phyloP scores from a whole-genome alignment of 2,329 filamentous ascomycete species.

The Blastomyces parvus region DNA sequence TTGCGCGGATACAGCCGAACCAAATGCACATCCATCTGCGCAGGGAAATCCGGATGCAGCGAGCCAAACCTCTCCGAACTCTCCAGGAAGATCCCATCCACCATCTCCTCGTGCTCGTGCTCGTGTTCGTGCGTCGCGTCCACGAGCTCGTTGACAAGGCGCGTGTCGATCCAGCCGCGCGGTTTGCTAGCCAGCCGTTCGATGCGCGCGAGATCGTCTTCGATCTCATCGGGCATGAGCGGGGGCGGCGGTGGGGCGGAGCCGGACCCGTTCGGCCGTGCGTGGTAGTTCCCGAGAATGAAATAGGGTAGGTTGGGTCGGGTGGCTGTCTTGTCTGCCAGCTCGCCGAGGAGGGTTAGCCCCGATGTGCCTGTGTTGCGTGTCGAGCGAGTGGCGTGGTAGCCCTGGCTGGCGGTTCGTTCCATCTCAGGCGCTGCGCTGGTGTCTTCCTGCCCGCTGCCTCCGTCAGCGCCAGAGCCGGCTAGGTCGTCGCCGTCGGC shows the following conservation, averaged over 20 bases:
- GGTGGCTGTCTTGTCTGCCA: slow-evolving; percentile 42
- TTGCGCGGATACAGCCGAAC: slow-evolving; percentile 25
- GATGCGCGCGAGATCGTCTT: slow-evolving; percentile 37
- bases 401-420: slow-evolving; percentile 49
- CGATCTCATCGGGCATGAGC: slow-evolving; percentile 39
- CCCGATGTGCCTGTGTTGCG: slow-evolving; percentile 44
- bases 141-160: slow-evolving; percentile 32
- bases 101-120: slow-evolving; percentile 16
- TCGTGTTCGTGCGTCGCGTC: slow-evolving; percentile 15
- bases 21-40: slow-evolving; percentile 35
- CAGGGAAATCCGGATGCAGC: slow-evolving; percentile 38
- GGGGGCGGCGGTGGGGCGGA: slow-evolving; percentile 34
- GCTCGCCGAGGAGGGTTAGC: slow-evolving; percentile 47
- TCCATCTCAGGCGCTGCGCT: slow-evolving; percentile 49
- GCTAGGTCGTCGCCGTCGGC: slow-evolving; percentile 32
- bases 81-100: slow-evolving; percentile 19
- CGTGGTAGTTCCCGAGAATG: slow-evolving; percentile 38
- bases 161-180: slow-evolving; percentile 34
- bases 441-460: slow-evolving; percentile 34
- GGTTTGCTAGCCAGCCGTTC: slow-evolving; percentile 32
- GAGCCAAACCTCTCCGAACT: slow-evolving; percentile 29
- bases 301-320: slow-evolving; percentile 40
- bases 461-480: slow-evolving; percentile 28
- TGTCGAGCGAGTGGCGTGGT: slow-evolving; percentile 46
- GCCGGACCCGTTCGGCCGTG: slow-evolving; percentile 33